A percentile compares a stretch with the other conserved stretches of the same genome.
phyloP scores from a whole-genome alignment of 768 basidiomycete species.

The Rhizopogon roseolus region DNA sequence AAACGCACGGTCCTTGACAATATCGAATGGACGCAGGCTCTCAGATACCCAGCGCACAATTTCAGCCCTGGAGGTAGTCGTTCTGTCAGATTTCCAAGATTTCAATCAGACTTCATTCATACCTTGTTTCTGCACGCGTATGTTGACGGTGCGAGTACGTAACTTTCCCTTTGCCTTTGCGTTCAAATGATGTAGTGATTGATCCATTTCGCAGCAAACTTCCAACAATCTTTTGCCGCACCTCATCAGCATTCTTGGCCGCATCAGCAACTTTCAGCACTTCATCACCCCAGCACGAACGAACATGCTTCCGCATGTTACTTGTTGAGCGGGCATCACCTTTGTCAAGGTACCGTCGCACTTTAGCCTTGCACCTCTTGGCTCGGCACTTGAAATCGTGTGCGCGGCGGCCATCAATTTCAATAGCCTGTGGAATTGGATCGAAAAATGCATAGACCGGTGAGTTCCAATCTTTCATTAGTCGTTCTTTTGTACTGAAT shows the following conservation, averaged over 20 bases:
- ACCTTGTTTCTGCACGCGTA: constrained; percentile 20
- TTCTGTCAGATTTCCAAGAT: too few species aligned
- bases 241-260: constrained; percentile 8
- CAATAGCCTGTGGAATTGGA: too few species aligned
- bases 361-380: too few species aligned
- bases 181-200: constrained; percentile 24
- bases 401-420: too few species aligned
- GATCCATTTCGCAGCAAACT: constrained; percentile 2
- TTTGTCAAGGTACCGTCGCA: constrained; percentile 8
- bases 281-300: constrained; percentile 29
- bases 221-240: neutral
- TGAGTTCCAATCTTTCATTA: too few species aligned
- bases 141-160: constrained; percentile 25
- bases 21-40: constrained; percentile 16
- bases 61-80: constrained; percentile 18
- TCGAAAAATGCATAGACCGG: too few species aligned
- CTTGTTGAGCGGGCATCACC: constrained; percentile 25
- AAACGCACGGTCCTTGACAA: constrained; percentile 18
- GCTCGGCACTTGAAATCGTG: too few species aligned
- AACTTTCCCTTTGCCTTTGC: constrained; percentile 20
- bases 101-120: too few species aligned
- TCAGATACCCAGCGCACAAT: constrained; percentile 21
- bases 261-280: constrained; percentile 9
- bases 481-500: too few species aligned
- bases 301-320: constrained; percentile 25